A percentile compares a stretch with the other conserved stretches of the same genome.
phyloP scores from a whole-genome alignment of 805 yeast species.

The Wickerhamiella dianesei region DNA sequence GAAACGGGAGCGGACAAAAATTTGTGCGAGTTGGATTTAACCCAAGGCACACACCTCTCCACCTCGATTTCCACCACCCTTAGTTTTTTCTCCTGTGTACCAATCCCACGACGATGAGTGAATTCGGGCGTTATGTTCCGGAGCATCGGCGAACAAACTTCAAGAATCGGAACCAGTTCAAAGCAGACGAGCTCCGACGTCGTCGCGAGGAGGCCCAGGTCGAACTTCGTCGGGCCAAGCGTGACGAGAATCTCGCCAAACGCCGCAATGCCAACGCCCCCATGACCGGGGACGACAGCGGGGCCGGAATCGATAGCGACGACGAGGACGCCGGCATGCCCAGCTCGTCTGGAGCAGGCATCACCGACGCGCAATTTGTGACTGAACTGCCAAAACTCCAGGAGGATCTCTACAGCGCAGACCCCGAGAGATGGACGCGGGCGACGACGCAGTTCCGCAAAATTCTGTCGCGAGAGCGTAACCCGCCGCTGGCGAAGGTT shows the following conservation, averaged over 20 bases:
- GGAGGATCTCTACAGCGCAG: constrained; percentile 59
- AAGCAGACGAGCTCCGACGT: constrained; percentile 92
- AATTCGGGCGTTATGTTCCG: constrained; percentile 61
- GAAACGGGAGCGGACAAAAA: neutral
- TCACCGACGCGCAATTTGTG: constrained; percentile 16
- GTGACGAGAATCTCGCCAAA: constrained; percentile 89
- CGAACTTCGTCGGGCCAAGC: constrained; percentile 87
- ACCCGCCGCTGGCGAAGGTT: constrained; percentile 91
- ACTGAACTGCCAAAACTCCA: constrained; percentile 67
- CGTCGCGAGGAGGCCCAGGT: constrained; percentile 96
- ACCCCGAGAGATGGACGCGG: constrained; percentile 64
- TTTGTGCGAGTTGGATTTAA: neutral
- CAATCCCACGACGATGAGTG: constrained; percentile 10
- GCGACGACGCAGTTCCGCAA: constrained; percentile 92
- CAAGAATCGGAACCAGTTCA: constrained; percentile 87
- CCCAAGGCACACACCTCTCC: neutral
- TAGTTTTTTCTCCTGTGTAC: neutral
- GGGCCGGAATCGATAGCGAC: constrained; percentile 31
- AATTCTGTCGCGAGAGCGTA: constrained; percentile 80
- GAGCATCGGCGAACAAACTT: constrained; percentile 94
- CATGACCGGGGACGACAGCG: constrained; percentile 30
- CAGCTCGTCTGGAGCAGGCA: constrained; percentile 7
- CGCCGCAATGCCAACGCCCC: constrained; percentile 61
- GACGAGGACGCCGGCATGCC: constrained; percentile 35
- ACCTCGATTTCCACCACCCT: neutral